Base-by-base conservation (phyloP, 495 filamentous ascomycete genomes). In the Cercophora scortea region DNA sequence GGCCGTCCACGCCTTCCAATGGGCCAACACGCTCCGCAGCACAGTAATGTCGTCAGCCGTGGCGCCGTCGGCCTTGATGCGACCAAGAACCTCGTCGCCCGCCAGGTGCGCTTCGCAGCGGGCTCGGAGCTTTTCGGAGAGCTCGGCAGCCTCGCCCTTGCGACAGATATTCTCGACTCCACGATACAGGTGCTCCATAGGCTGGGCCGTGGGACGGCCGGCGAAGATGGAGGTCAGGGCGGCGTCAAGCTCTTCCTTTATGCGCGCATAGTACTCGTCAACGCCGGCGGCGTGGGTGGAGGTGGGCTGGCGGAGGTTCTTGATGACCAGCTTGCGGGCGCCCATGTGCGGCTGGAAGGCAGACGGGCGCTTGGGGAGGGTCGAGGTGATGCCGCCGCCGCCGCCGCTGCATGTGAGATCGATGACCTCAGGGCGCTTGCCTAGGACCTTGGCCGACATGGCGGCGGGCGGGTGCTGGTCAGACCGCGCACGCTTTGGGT, bases 111-210 rank as follows among this genome's bases (percentile, higher is more conserved):
- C 71, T 45, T 81, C 80, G 67, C 85, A 90, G 51, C 78, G 75
- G 16, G 69, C 70, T 52, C 78, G 74, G 42, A 96, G 68, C 57
- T 76, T 75, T 43, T 80, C 74, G 42, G 77, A 83, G 40, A 96
- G 63, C 15, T 78, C 67, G n/a, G 74, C 69, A 2, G 89, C 85
- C 55, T 79, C 77, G 3, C 82, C 86, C 53, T 85, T 83, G 49
- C 88, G 79, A 65, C 93, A 97, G 0, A 94, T 75, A 61, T 92
- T 91, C 73, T 97, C 92, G 0, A 90, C 87, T 0, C 87, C 89
- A 33, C 87, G 80, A 65, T 97, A 96, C 9, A 98, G 75, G 53
- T 89, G 85, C 64, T 97, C 93, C 42, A 94, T 68, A 11, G 90
- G 88, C 53, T 79, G 75, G 1, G 71, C 67, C 6, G 86, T 77